Percentiles rank a stretch among this genome's conserved stretches.
Conservation (phyloP, 345 rosid species). For the Murraya paniculata region DNA sequence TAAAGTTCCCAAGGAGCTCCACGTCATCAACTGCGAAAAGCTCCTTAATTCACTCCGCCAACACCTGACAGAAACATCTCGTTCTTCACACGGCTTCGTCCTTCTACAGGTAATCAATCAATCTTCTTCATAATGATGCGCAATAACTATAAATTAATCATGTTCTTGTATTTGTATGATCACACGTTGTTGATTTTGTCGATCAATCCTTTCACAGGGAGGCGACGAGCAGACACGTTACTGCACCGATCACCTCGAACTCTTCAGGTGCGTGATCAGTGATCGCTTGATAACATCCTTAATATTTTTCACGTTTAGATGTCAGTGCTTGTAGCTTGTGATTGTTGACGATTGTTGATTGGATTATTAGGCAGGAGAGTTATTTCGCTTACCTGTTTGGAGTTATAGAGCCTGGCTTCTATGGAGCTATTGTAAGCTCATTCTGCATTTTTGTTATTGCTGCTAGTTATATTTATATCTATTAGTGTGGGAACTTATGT, state of each 20-base stretch:
- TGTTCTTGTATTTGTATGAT: background rate
- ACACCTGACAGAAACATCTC: conserved; percentile 44
- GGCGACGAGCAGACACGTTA: conserved; percentile 81
- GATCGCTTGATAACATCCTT: background rate
- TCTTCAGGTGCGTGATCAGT: conserved; percentile 59
- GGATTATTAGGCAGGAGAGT: conserved; percentile 66
- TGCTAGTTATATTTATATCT: no score
- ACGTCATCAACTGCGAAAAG: conserved; percentile 61
- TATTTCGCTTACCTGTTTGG: conserved; percentile 94
- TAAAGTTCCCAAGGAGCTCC: conserved; percentile 64
- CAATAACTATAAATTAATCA: background rate
- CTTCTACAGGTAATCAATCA: conserved; percentile 56
- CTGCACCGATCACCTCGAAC: conserved; percentile 89
- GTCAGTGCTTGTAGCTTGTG: background rate
- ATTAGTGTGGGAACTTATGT: background rate
- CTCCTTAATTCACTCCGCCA: conserved; percentile 54
- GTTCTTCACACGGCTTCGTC: conserved; percentile 65
- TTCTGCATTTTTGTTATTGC: background rate
- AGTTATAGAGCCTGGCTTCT: conserved; percentile 81
- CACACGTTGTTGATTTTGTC: background rate
- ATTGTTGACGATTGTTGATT: conserved; percentile 7
- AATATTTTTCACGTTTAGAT: background rate
- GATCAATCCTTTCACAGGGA: conserved; percentile 40
- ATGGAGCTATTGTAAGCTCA: conserved; percentile 80
- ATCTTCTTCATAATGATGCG: background rate